Base-by-base conservation (phyloP, 495 filamentous ascomycete species). In the Aspergillus sparsus region DNA sequence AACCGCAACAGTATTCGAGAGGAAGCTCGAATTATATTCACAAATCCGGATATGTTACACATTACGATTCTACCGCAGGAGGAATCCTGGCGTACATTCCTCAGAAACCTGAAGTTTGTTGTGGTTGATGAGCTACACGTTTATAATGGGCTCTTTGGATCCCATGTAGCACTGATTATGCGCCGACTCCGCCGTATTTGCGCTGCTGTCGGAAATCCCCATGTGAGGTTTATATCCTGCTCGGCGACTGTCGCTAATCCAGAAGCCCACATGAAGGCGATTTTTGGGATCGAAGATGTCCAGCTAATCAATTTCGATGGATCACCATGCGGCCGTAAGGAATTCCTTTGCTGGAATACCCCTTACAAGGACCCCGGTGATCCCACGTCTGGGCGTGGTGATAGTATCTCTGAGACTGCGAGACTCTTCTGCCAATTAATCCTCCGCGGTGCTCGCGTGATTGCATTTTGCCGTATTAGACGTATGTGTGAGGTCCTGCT, bases 41-140 rank as follows among this genome's bases (percentile, higher is more conserved):
- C 94, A 7, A 99, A 99, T 65, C 94, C 94, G 0, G 94, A 99
- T 65, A 98, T 98, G 93, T 82, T 99, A 49, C 94, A 99, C 65
- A 85, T 97, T 49, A 95, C 89, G 1, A 95, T 99, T 32, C 77
- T 99, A 8, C 93, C 94, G 1, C 89, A 97, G 63, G 94, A 99
- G 73, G 87, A 90, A 55, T 78, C 82, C 49, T 99, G 94, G 94
- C 82, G 93, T 57, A 83, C 81, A 0, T 99, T 97, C 73, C 74
- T 99, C 41, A 82, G 93, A 70, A 92, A 97, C 62, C 76, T 99
- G 41, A 89, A 86, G 60, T 97, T 89, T 66, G 94, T 99, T 6
- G 92, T 97, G 15, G 84, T 92, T 16, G 86, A 90, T 67, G 91
- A 99, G 64, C 74, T 99, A 33, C 94, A 99, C 70, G 93, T 97